Evolutionary conservation across 345 rosid species (phyloP).

Genomic region (Barbarea vulgaris): DNA sequence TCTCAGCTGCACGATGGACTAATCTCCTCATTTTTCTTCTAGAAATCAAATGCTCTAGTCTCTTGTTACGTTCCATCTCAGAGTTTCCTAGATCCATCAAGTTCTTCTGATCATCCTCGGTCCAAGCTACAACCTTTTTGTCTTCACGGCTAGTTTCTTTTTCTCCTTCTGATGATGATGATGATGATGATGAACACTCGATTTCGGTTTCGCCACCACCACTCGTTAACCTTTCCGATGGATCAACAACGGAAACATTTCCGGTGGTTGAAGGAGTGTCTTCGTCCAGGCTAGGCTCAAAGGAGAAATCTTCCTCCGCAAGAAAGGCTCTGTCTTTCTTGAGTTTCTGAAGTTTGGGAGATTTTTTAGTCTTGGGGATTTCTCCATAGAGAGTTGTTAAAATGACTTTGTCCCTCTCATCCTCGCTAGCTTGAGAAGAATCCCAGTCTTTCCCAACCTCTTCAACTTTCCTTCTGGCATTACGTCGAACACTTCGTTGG

Average conservation of each 20-base stretch:
- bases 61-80: conserved; percentile 71
- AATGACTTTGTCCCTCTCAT: conserved; percentile 30
- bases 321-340: conserved; percentile 29
- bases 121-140: conserved; percentile 62
- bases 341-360: conserved; percentile 11
- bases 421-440: conserved; percentile 34
- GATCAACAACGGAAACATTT: background rate
- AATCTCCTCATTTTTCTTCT: conserved; percentile 63
- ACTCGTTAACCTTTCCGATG: conserved; percentile 8
- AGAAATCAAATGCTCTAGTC: conserved; percentile 70
- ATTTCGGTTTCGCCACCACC: conserved; percentile 42
- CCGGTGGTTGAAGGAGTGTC: background rate
- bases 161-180: conserved; percentile 41
- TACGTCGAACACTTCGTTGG: conserved; percentile 56
- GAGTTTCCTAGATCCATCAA: conserved; percentile 76
- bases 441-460: conserved; percentile 46
- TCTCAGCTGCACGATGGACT: conserved; percentile 42
- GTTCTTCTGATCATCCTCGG: conserved; percentile 74
- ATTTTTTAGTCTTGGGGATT: conserved; percentile 1
- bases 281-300: background rate
- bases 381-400: conserved; percentile 32
- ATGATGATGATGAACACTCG: conserved; percentile 38
- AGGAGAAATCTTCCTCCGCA: conserved; percentile 16
- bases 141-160: conserved; percentile 44
- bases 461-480: conserved; percentile 46